Conservation (phyloP, 163 green algal genomes). For the Volvox carteri region DNA sequence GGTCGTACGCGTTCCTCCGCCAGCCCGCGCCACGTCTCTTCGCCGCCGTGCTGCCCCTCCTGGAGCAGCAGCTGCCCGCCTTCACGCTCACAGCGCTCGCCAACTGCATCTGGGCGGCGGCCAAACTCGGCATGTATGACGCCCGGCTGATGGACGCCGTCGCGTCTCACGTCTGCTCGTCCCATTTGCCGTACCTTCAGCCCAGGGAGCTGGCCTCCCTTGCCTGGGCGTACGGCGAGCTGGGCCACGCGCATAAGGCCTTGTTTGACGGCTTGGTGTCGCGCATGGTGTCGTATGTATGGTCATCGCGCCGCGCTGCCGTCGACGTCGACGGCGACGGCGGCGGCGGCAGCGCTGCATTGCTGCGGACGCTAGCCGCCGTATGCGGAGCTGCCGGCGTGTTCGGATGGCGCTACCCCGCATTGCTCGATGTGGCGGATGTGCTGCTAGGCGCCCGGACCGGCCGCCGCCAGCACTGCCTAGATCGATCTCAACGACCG, state of each 20-base stretch:
- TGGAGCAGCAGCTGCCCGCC: neutral
- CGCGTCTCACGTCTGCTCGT: neutral
- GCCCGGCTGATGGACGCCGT: conserved; percentile 36
- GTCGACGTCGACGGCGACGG: no score
- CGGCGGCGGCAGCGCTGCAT: neutral
- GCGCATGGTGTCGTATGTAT: conserved; percentile 1
- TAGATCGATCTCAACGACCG: no score
- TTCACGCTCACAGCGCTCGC: conserved; percentile 16
- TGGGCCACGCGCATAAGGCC: conserved; percentile 26
- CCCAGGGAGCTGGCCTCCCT: conserved; percentile 35
- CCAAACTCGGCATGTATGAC: conserved; percentile 27
- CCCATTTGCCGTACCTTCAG: neutral
- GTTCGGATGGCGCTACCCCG: conserved; percentile 35
- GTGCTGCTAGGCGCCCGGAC: neutral
- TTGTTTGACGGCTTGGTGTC: conserved; percentile 38
- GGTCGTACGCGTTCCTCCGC: conserved; percentile 49
- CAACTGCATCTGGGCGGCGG: conserved; percentile 40
- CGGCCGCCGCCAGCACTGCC: neutral
- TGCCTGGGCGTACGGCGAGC: conserved; percentile 46
- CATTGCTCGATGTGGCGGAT: neutral
- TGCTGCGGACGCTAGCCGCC: conserved; percentile 12
- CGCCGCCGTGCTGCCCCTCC: neutral
- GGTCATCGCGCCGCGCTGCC: no score
- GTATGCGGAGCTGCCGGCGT: conserved; percentile 28
- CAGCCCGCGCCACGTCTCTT: neutral